Percentiles rank a stretch among this genome's conserved stretches.
These are phyloP conservation scores for Xanthoconium separans DNA, from an alignment of 1,284 basidiomycete genomes.

Conservation along the genomic window DNA sequence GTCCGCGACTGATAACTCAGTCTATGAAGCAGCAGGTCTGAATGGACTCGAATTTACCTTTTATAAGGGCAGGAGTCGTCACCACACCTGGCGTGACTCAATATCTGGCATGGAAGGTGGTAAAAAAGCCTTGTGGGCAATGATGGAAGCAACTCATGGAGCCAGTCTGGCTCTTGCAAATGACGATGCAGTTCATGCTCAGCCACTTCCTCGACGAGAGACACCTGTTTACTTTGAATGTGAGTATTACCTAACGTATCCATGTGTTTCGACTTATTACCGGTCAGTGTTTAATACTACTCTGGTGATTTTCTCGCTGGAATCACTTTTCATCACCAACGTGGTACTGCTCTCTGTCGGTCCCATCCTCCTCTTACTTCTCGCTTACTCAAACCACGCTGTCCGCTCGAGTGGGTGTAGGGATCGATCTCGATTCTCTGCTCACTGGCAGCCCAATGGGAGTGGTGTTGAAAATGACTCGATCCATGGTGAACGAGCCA, in stretches of 20 bases:
- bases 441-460: conserved; percentile 6
- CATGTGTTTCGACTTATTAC: not conserved
- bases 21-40: conserved; percentile 55
- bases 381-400: conserved; percentile 39
- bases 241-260: conserved; percentile 36
- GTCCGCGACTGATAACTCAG: conserved; percentile 67
- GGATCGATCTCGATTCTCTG: conserved; percentile 19
- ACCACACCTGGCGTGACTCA: conserved; percentile 69
- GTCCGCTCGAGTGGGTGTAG: conserved; percentile 12
- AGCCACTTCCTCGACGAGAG: conserved; percentile 10
- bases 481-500: conserved; percentile 8
- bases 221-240: conserved; percentile 71
- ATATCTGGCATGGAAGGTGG: conserved; percentile 54
- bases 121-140: conserved; percentile 63
- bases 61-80: conserved; percentile 65
- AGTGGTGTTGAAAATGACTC: conserved; percentile 7
- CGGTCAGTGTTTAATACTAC: conserved; percentile 57
- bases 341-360: conserved; percentile 60
- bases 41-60: conserved; percentile 73
- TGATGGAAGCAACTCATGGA: conserved; percentile 64
- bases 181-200: conserved; percentile 26
- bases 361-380: conserved; percentile 51
- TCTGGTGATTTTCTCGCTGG: conserved; percentile 54
- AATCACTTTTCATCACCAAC: conserved; percentile 53
- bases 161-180: conserved; percentile 56